These are phyloP conservation scores for Mycena rebaudengoi DNA, from an alignment of 768 basidiomycete species.

Conservation along the genomic window DNA sequence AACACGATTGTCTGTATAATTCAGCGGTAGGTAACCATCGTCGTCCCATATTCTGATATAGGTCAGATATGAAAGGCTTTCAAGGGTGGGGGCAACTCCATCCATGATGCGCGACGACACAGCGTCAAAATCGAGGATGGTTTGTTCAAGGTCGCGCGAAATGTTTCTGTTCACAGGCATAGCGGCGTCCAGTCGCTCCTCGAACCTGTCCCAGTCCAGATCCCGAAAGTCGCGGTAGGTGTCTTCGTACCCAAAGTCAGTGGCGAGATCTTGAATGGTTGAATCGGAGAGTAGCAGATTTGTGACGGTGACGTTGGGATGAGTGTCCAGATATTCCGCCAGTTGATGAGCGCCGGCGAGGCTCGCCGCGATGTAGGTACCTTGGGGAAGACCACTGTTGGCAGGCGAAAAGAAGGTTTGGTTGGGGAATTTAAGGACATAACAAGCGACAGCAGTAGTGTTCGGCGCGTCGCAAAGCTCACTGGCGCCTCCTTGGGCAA, in stretches of 20 bases:
- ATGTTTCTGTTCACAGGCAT: slow-evolving; percentile 13
- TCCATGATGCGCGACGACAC: slow-evolving; percentile 19
- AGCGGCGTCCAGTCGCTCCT: too few relatives aligned
- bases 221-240: background rate
- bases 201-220: background rate
- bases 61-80: slow-evolving; percentile 18
- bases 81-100: slow-evolving; percentile 16
- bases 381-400: slow-evolving; percentile 13
- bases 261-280: slow-evolving; percentile 12
- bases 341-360: slow-evolving; percentile 7
- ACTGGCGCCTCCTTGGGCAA: too few relatives aligned
- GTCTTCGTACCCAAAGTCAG: slow-evolving; percentile 16
- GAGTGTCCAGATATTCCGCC: slow-evolving; percentile 13
- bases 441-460: background rate
- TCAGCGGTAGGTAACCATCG: background rate
- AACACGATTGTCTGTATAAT: background rate
- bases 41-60: slow-evolving; percentile 13
- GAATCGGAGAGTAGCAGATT: slow-evolving; percentile 23
- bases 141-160: background rate
- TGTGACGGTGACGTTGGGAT: slow-evolving; percentile 6
- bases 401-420: slow-evolving; percentile 3
- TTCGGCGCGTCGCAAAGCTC: too few relatives aligned
- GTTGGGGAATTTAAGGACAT: background rate
- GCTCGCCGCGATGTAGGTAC: slow-evolving; percentile 15
- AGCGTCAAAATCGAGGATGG: slow-evolving; percentile 6